Evolutionary conservation across 345 rosid species (phyloP).

Genomic region (Microcos paniculata): DNA sequence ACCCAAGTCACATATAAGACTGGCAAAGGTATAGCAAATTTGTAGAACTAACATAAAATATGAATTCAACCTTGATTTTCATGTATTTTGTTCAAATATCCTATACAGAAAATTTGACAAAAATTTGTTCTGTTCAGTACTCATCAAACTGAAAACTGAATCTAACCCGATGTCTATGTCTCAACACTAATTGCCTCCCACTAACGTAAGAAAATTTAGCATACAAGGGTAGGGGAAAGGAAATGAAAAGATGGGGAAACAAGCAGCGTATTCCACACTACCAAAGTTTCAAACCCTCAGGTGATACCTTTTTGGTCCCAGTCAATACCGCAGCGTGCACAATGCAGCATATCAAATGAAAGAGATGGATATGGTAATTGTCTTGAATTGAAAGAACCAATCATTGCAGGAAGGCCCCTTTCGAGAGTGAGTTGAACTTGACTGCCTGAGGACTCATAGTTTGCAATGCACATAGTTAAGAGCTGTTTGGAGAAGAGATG

Average conservation of each 20-base stretch:
- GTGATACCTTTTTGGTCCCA: slow-evolving; percentile 94
- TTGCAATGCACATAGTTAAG: slow-evolving; percentile 92
- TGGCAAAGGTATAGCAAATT: not conserved
- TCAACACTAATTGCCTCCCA: not conserved
- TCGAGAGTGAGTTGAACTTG: slow-evolving; percentile 98
- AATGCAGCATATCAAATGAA: slow-evolving; percentile 98
- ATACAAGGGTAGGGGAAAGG: not conserved
- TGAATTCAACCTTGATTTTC: not conserved
- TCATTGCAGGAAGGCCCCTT: slow-evolving; percentile 98
- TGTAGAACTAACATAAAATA: not conserved
- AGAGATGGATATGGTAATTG: slow-evolving; percentile 97
- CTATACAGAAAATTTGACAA: not conserved
- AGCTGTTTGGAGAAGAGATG: slow-evolving; percentile 80
- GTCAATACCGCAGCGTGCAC: slow-evolving; percentile 86
- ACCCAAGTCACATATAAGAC: not conserved
- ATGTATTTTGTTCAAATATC: not conserved
- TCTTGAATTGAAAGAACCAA: slow-evolving; percentile 70
- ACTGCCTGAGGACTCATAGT: slow-evolving; percentile 93
- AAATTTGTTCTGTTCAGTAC: not conserved
- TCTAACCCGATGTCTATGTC: not conserved
- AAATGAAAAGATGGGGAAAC: not conserved
- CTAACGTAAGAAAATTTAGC: not conserved
- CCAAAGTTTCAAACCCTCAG: not conserved
- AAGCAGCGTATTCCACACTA: not conserved
- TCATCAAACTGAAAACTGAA: not conserved